Conservation (phyloP, 345 rosid species). For the Euclidium syriacum region DNA sequence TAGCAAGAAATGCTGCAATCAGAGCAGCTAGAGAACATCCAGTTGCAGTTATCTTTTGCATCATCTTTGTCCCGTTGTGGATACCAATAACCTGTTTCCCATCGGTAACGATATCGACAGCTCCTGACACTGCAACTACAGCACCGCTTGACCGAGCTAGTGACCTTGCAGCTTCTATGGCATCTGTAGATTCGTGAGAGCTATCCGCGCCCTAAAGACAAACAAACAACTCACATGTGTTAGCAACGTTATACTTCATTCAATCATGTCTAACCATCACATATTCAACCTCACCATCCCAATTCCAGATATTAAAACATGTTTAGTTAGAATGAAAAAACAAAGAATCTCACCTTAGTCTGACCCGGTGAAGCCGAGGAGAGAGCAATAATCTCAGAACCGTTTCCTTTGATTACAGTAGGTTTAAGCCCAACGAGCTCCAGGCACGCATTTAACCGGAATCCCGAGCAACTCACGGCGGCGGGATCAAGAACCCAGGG, state of each 20-base stretch:
- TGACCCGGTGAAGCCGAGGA: conserved; percentile 49
- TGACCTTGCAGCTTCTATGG: conserved; percentile 78
- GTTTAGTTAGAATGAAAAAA: too few species aligned
- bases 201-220: conserved; percentile 75
- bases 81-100: conserved; percentile 58
- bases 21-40: conserved; percentile 80
- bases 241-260: background rate
- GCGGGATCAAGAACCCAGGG: conserved; percentile 96
- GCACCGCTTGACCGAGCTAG: conserved; percentile 57
- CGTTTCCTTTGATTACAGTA: conserved; percentile 76
- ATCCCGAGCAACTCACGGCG: conserved; percentile 71
- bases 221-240: background rate
- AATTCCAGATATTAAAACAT: too few species aligned
- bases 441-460: conserved; percentile 68
- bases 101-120: conserved; percentile 69
- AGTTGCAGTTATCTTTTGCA: conserved; percentile 86
- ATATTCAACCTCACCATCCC: too few species aligned
- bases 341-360: too few species aligned
- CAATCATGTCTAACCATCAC: too few species aligned
- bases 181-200: conserved; percentile 65
- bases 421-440: conserved; percentile 66
- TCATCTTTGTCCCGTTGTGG: conserved; percentile 71
- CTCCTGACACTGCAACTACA: conserved; percentile 74
- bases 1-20: conserved; percentile 72
- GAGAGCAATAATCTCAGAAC: conserved; percentile 74